Evolutionary conservation across 2,329 filamentous ascomycete species (phyloP), one percentile per base, ranked within the genome.

Genomic region (Phoma herbarum): DNA sequence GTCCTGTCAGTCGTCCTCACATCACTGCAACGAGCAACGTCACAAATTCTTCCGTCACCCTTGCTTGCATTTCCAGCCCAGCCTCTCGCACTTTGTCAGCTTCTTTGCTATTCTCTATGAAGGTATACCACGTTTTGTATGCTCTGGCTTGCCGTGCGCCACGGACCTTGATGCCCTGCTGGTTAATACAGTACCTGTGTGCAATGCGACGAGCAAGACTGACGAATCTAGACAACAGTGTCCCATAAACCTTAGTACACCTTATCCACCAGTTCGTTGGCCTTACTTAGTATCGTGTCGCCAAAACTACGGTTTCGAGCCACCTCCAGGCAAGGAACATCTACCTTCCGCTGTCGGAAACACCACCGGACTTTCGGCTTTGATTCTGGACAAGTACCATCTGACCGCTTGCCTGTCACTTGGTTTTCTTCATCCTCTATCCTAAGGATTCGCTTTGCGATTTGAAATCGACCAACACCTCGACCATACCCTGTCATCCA

Each of bases 11-110:
- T 67, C 64, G 52, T 60, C 59, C 62, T 61, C 59, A 59, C 61
- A 44, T 50, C 52, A 57, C 70, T 76, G 73, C 64, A 70, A 76
- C 75, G 44, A 55, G 58, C 64, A 67, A 60, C 60, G 75, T 77
- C 66, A 68, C 73, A 76, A 64, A 55, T 55, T 52, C 46, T 39
- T 57, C 58, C 60, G 18, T 60, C 53, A 52, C 61, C 52, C 59
- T 65, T 60, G 60, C 57, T 60, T 65, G 60, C 59, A 46, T 65
- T 37, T 41, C 55, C 57, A 56, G 31, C 44, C 50, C 45, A 58
- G 63, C 51, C 31, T 51, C 43, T 54, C 51, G 20, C 45, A 57
- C 39, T 57, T 46, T 31, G 28, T 49, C 47, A 52, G 20, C 49
- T 46, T 46, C 37, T 35, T 44, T 48, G 29, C 45, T 26, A 41